Evolutionary conservation across 108 stramenopile species (phyloP).

Genomic region (Cyclotella sp.): DNA sequence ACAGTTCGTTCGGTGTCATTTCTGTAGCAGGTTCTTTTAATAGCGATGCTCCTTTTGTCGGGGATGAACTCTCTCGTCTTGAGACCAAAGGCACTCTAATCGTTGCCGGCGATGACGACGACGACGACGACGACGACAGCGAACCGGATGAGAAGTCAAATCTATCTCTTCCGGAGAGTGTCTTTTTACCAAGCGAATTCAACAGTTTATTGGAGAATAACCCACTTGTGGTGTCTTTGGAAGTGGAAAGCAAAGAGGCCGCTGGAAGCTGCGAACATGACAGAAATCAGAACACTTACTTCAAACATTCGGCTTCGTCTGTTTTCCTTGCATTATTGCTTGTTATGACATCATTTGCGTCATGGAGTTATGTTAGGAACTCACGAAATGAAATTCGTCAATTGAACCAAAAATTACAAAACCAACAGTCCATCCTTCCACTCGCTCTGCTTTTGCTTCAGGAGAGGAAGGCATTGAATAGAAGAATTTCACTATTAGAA

Average conservation of each 20-base stretch:
- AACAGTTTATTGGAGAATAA: not conserved
- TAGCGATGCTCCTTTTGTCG: too few species aligned
- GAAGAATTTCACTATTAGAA: slow-evolving; percentile 1
- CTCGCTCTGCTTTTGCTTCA: not conserved
- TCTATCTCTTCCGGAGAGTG: not conserved
- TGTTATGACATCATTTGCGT: not conserved
- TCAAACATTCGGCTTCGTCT: not conserved
- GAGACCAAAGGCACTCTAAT: not conserved
- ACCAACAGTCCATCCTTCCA: not conserved
- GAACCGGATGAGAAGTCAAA: not conserved
- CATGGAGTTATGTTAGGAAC: not conserved
- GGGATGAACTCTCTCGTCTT: too few species aligned
- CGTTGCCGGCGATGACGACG: not conserved
- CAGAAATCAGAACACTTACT: not conserved
- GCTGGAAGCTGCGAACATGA: not conserved
- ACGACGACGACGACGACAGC: not conserved
- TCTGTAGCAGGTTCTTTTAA: too few species aligned
- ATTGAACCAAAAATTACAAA: not conserved
- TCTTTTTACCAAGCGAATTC: not conserved
- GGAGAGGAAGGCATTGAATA: not conserved
- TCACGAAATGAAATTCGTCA: not conserved
- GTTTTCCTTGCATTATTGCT: not conserved
- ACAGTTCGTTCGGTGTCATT: too few species aligned
- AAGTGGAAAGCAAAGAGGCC: not conserved
- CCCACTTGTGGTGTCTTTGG: not conserved